Base-by-base conservation (phyloP, 345 rosid species). In the Gossypium rotundifolium region DNA sequence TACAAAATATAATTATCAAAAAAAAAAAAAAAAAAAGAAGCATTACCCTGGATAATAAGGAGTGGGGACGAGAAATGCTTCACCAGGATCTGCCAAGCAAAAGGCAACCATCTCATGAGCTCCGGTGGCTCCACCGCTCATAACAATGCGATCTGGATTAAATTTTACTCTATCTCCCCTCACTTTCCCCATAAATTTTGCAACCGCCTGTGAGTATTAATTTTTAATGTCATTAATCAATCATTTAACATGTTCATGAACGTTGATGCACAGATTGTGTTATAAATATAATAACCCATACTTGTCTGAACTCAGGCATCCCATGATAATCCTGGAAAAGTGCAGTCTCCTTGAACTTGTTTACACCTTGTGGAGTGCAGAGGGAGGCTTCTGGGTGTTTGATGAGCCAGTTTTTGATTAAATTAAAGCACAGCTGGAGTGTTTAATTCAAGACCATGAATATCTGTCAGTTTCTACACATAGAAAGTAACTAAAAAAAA, bases 311-410 rank as follows among this genome's bases (percentile, higher is more conserved):
- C 76, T 87, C 84, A 1, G 90, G 79, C 81, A 96, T 77, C 66
- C 99, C 99, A 80, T 91, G 91, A 57, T 96, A 93, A 74, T 96
- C 98, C 74, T 93, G 98, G 70, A 90, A 96, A 70, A 79, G 82
- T 1, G 97, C 98, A 10, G 86, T 81, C 57, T 88, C 89, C 70
- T 65, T 84, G 87, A 91, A 96, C 2, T 81, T 76, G 25, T 74
- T 25, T 14, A 80, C 74, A 45, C 98, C 93, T 76, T 88, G 79
- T 27, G 88, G 44, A 27, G 88, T 84, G 71, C 97, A 93, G 74
- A 93, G 83, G 52, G 97, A 96, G 54, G 92, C 93, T 81, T 83
- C 74, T 55, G 93, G 95, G 80, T 91, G 88, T 59, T 84, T 68
- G 59, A 64, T 38, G 46, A 96, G 64, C 98, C 99, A 96, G 22